These are phyloP conservation scores for Ogataea henricii DNA, from an alignment of 805 yeast genomes.

Conservation along the genomic window DNA sequence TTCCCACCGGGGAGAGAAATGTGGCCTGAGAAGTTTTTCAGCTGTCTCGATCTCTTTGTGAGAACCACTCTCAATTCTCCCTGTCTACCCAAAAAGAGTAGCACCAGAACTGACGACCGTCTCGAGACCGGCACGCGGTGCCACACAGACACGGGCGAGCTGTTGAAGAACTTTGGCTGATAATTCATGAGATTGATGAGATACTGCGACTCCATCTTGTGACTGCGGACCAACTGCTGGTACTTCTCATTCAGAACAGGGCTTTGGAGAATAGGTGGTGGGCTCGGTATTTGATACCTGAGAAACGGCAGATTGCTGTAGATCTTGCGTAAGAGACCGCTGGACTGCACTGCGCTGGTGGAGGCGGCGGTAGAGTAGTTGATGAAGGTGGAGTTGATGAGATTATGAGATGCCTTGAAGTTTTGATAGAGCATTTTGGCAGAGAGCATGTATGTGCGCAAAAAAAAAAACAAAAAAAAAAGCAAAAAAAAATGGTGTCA, in stretches of 20 bases:
- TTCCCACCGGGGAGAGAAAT: slow-evolving; percentile 94
- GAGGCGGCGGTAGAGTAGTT: slow-evolving; percentile 21
- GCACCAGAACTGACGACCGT: slow-evolving; percentile 76
- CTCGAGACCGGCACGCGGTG: slow-evolving; percentile 61
- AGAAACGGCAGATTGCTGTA: slow-evolving; percentile 22
- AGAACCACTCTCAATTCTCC: slow-evolving; percentile 79
- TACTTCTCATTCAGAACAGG: slow-evolving; percentile 11
- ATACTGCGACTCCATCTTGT: slow-evolving; percentile 37
- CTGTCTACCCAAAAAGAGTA: slow-evolving; percentile 67
- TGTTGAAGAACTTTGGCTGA: slow-evolving; percentile 37
- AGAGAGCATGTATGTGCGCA: no score
- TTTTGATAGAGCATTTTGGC: slow-evolving; percentile 20
- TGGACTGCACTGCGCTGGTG: slow-evolving; percentile 13
- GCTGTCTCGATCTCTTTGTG: slow-evolving; percentile 71
- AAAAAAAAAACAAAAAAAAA: not conserved
- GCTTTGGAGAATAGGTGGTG: slow-evolving; percentile 20
- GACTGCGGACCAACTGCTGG: slow-evolving; percentile 21
- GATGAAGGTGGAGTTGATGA: slow-evolving; percentile 21
- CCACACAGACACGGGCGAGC: slow-evolving; percentile 53
- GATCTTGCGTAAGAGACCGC: slow-evolving; percentile 17
- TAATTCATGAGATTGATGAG: slow-evolving; percentile 39
- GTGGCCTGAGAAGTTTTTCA: slow-evolving; percentile 83
- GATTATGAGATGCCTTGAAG: slow-evolving; percentile 23
- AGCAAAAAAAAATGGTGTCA: not conserved
- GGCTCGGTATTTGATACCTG: slow-evolving; percentile 25